Percentiles rank a stretch among this genome's conserved stretches.
Conservation (phyloP, 2,329 filamentous ascomycete genomes). For the Aspergillus pseudotamarii region DNA sequence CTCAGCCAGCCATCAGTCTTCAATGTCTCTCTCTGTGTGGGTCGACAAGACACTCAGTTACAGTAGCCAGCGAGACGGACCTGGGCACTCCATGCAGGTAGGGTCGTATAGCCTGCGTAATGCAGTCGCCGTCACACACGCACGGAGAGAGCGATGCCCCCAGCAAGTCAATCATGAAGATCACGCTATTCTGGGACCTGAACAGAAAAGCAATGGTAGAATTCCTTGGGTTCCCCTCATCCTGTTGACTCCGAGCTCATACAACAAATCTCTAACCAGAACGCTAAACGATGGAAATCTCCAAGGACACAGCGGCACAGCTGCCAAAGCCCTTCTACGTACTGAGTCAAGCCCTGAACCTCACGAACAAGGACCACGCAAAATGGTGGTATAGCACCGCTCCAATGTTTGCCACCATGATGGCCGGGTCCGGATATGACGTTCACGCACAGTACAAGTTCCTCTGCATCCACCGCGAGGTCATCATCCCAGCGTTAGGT, state of each 20-base stretch:
- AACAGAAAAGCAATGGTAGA: neutral
- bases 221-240: neutral
- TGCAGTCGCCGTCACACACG: neutral
- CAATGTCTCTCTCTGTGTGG: neutral
- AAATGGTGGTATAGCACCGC: constrained; percentile 18
- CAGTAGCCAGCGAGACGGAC: neutral
- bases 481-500: constrained; percentile 13
- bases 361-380: constrained; percentile 6
- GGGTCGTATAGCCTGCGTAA: neutral
- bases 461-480: constrained; percentile 7
- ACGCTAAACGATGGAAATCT: neutral
- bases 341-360: constrained; percentile 4
- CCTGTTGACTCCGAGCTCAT: neutral
- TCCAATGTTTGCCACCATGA: constrained; percentile 14
- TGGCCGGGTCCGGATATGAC: constrained; percentile 8
- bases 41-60: neutral
- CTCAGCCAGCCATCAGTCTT: neutral
- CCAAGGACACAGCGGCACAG: neutral
- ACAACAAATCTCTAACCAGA: neutral
- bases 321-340: constrained; percentile 1
- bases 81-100: neutral
- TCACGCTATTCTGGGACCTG: neutral
- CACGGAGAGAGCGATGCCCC: neutral
- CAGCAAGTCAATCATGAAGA: neutral
- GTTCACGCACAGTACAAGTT: constrained; percentile 14